phyloP scores from a whole-genome alignment of 345 rosid species.

The Brassica rapa region DNA sequence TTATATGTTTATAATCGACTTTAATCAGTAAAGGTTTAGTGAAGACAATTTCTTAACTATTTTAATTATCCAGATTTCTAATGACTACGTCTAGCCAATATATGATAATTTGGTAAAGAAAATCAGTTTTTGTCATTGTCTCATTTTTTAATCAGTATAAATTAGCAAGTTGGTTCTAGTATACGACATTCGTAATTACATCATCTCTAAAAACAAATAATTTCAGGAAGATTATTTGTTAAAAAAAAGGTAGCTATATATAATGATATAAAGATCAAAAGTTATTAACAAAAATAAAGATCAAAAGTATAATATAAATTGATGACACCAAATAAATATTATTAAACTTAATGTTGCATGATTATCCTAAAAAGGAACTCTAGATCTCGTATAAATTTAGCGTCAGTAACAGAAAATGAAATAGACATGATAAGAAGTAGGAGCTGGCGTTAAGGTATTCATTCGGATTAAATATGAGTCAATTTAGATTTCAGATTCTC shows the following conservation, averaged over 20 bases:
- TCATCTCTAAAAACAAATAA: conserved; percentile 14
- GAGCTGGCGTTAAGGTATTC: no score
- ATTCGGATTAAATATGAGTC: no score
- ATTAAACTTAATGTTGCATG: not conserved
- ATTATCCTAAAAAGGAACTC: not conserved
- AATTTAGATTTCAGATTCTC: no score
- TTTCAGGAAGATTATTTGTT: not conserved
- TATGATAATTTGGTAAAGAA: not conserved
- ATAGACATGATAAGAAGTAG: not conserved
- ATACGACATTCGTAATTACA: conserved; percentile 23
- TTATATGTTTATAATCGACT: not conserved
- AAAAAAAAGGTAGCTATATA: not conserved
- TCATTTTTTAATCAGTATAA: conserved; percentile 6
- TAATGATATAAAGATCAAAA: not conserved
- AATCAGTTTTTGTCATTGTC: conserved; percentile 17
- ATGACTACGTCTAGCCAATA: not conserved
- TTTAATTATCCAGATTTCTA: not conserved
- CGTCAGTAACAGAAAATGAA: not conserved
- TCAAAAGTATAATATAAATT: not conserved
- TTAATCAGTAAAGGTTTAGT: not conserved
- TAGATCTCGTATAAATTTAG: not conserved
- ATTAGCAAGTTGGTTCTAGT: conserved; percentile 21
- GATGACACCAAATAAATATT: not conserved
- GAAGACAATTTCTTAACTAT: not conserved
- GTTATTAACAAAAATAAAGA: not conserved